Percentiles rank a stretch among this genome's conserved stretches.
Conservation (phyloP, 2,329 filamentous ascomycete species). For the Cladorrhinum sp. region DNA sequence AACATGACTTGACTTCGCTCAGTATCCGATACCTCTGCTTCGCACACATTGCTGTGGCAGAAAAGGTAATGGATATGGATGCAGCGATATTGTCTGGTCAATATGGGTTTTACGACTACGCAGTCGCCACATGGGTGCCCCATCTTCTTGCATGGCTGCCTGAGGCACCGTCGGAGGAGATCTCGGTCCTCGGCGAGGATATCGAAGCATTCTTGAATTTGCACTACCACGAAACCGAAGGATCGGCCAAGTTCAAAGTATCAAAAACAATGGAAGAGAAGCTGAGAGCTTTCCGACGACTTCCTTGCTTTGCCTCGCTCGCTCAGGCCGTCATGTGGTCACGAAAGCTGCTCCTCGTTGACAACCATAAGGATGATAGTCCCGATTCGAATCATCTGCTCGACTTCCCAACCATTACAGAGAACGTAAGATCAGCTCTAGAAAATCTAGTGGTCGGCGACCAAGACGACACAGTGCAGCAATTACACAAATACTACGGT, state of each 20-base stretch:
- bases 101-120: constrained; percentile 1
- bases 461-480: constrained; percentile 4
- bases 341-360: not conserved
- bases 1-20: constrained; percentile 24
- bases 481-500: constrained; percentile 33
- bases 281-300: not conserved
- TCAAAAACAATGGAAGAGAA: not conserved
- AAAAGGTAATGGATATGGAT: not conserved
- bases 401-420: not conserved
- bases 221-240: not conserved
- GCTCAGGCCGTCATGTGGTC: not conserved
- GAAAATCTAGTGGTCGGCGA: constrained; percentile 22
- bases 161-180: not conserved
- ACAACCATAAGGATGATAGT: not conserved
- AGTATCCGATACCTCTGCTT: constrained; percentile 20
- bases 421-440: constrained; percentile 5
- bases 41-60: not conserved
- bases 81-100: not conserved
- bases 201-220: not conserved
- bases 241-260: not conserved
- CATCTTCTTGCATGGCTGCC: not conserved
- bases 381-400: not conserved
- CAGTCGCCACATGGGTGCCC: not conserved
- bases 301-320: not conserved
- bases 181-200: not conserved